A percentile compares a stretch with the other conserved stretches of the same genome.
Evolutionary conservation across 441 rosid genomes (phyloP).

Genomic region (Bruguiera hainesii): DNA sequence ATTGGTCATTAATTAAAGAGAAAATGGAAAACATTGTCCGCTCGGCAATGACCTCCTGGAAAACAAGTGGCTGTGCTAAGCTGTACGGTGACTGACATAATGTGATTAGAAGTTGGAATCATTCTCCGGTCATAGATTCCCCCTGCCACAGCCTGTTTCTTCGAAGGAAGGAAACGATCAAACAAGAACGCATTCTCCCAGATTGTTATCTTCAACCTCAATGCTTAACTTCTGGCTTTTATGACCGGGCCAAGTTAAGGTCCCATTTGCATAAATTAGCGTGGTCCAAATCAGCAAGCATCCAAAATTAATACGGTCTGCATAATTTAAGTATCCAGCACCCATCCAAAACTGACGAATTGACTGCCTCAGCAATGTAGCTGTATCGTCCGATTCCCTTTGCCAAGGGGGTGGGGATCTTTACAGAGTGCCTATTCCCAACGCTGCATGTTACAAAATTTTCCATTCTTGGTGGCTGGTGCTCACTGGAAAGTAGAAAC

Average conservation of each 20-base stretch:
- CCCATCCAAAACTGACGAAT: conserved; percentile 17
- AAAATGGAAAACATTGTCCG: too few relatives aligned
- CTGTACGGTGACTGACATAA: too few relatives aligned
- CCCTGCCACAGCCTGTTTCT: too few relatives aligned
- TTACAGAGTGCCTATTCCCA: conserved; percentile 8
- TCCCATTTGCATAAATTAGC: not conserved
- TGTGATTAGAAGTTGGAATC: too few relatives aligned
- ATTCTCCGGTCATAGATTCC: too few relatives aligned
- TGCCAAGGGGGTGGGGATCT: conserved; percentile 5
- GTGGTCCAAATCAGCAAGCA: conserved; percentile 5
- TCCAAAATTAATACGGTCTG: not conserved
- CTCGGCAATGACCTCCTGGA: too few relatives aligned
- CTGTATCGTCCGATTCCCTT: conserved; percentile 8
- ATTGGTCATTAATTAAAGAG: too few relatives aligned
- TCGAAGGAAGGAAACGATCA: not conserved
- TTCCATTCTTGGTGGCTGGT: not conserved
- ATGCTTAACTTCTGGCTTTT: not conserved
- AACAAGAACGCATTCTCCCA: not conserved
- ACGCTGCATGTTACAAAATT: conserved; percentile 10
- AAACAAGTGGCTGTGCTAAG: too few relatives aligned
- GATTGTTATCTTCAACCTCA: not conserved
- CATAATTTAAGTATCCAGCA: not conserved
- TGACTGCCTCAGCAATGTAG: not conserved
- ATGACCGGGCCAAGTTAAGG: not conserved
- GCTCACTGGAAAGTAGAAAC: not conserved